These are phyloP conservation scores for Polygonum aviculare DNA, from an alignment of 148 eudicot species.

Conservation along the genomic window DNA sequence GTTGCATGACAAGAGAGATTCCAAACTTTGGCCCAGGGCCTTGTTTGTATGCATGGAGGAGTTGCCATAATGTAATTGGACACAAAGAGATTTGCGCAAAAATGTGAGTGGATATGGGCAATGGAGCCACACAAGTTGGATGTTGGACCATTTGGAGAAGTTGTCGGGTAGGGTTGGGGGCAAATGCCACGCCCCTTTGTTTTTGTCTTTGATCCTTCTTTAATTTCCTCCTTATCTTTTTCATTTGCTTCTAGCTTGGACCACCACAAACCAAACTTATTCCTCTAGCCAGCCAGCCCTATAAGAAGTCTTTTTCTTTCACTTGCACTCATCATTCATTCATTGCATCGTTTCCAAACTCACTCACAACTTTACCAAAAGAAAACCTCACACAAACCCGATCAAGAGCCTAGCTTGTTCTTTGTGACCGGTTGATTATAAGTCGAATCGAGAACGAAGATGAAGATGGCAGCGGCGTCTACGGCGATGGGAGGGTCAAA, in stretches of 20 bases:
- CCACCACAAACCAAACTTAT: background rate
- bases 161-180: conserved; percentile 43
- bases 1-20: background rate
- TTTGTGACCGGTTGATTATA: background rate
- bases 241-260: background rate
- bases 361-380: background rate
- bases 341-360: background rate
- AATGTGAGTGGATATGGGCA: background rate
- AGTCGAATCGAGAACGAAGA: too few relatives aligned
- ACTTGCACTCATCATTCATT: background rate
- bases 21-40: background rate
- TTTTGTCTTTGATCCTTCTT: background rate
- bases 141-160: conserved; percentile 27
- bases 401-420: background rate
- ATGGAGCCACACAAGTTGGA: conserved; percentile 6
- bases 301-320: background rate
- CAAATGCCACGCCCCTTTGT: conserved; percentile 34
- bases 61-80: background rate
- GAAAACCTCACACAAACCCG: background rate
- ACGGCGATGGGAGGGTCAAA: conserved; percentile 47
- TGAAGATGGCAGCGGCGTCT: conserved; percentile 33
- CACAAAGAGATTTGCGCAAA: background rate
- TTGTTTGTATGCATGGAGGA: background rate
- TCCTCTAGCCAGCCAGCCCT: background rate
- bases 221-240: background rate